Base-by-base conservation (phyloP, 2,329 filamentous ascomycete genomes). In the Aureobasidium sp. region DNA sequence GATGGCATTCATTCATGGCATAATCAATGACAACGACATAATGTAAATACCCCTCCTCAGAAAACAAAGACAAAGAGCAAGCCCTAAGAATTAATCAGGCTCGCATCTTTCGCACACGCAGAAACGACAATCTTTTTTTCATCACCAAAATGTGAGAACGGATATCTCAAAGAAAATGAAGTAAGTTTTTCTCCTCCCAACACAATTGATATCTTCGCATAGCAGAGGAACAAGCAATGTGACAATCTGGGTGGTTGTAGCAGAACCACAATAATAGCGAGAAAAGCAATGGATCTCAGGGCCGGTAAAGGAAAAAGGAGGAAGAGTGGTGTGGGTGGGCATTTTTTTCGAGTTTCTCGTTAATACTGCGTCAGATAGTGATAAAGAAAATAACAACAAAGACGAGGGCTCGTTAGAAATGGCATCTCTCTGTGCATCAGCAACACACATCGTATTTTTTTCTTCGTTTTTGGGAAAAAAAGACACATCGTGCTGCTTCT, bases 321-420 rank as follows among this genome's bases (percentile, higher is more conserved):
- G 27, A 36, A 52, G 12, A 52, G 34, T 26, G 34, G 50, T 37
- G 20, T 29, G 26, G 20, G 50, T 39, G 53, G 53, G 29, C 41
- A 47, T 47, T 58, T 58, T 57, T 58, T 58, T 58, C 53, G 26
- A 46, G 27, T 57, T 57, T 57, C 53, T 58, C 55, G 32, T 58
- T 42, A 46, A 48, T 46, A 46, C 41, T 57, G 53, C 53, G 41
- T 57, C 36, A 15, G 27, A 46, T 12, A 56, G 2, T 23, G 13
- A 57, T n/a, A 44, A 13, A 44, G 23, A 44, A 36, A 13, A 15
- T 1, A 37, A 15, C 13, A 46, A 27, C 29, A 51, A 56, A 36
- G 53, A 34, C 37, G n/a, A 44, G 41, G 41, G 12, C 37, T 57
- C 53, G 53, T 57, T 46, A 57, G 36, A 1, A 42, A 41, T 55